phyloP scores from a whole-genome alignment of 192 early-diverging fungal species.

The Gonapodya sp. region DNA sequence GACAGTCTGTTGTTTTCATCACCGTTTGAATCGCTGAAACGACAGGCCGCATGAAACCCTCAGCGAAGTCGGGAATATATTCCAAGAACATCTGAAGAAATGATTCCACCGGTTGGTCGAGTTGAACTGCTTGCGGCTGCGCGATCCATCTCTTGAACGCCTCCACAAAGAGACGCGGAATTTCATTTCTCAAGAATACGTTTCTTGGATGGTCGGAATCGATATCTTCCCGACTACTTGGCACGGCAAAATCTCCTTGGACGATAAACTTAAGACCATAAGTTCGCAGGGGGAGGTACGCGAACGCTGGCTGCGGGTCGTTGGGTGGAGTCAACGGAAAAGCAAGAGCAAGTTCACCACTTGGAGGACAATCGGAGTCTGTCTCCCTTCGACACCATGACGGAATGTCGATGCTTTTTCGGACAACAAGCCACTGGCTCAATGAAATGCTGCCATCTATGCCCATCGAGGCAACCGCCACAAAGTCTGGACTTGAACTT shows the following conservation, averaged over 20 bases:
- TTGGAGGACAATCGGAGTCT: not conserved
- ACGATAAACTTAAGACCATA: not conserved
- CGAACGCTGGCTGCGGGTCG: not conserved
- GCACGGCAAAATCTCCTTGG: not conserved
- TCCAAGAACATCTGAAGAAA: not conserved
- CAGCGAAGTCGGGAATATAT: not conserved
- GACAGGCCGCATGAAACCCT: not conserved
- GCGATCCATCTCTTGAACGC: not conserved
- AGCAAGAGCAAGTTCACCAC: not conserved
- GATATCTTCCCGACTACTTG: not conserved
- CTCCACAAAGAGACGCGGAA: slow-evolving; percentile 3
- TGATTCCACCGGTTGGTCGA: not conserved
- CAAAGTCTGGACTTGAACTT: not conserved
- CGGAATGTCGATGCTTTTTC: not conserved
- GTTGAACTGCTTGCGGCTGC: not conserved
- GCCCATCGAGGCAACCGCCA: not conserved
- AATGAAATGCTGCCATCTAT: not conserved
- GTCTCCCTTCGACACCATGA: not conserved
- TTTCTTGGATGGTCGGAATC: not conserved
- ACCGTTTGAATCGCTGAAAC: not conserved
- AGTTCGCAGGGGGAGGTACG: not conserved
- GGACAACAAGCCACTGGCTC: not conserved
- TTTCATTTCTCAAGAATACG: not conserved
- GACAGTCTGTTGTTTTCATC: not conserved
- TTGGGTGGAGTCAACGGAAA: not conserved